Conservation (phyloP, 345 rosid genomes). For the Ailanthus altissimus region DNA sequence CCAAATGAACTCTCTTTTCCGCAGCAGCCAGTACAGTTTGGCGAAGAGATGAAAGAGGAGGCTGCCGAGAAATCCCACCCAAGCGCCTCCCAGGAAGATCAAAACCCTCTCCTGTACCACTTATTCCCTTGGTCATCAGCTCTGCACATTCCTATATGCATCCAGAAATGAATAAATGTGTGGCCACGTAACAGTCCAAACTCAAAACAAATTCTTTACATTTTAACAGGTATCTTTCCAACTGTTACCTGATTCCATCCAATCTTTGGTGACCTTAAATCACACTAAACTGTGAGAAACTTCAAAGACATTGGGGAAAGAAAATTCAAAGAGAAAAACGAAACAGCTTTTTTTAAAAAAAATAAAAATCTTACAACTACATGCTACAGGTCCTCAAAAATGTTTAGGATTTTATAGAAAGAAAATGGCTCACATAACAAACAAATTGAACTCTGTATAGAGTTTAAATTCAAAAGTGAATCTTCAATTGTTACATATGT, state of each 20-base stretch:
- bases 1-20: constrained; percentile 63
- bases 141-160: constrained; percentile 84
- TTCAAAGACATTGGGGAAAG: constrained; percentile 1
- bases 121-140: constrained; percentile 66
- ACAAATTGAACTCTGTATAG: neutral
- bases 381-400: neutral
- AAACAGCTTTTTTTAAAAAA: too few relatives aligned
- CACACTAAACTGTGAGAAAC: neutral
- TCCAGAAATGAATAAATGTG: neutral
- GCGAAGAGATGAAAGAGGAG: constrained; percentile 62
- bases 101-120: constrained; percentile 76
- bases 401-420: neutral
- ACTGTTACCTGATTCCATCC: neutral
- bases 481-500: neutral
- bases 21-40: constrained; percentile 67
- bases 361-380: neutral
- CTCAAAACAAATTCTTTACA: constrained; percentile 9
- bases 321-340: neutral
- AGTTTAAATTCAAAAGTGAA: constrained; percentile 7
- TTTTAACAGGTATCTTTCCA: neutral
- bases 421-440: neutral
- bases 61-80: constrained; percentile 77
- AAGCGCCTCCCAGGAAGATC: constrained; percentile 75
- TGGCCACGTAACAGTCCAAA: neutral
- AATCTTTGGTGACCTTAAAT: neutral